Base-by-base conservation (phyloP, 1,284 basidiomycete species). In the Termitomyces sp. region DNA sequence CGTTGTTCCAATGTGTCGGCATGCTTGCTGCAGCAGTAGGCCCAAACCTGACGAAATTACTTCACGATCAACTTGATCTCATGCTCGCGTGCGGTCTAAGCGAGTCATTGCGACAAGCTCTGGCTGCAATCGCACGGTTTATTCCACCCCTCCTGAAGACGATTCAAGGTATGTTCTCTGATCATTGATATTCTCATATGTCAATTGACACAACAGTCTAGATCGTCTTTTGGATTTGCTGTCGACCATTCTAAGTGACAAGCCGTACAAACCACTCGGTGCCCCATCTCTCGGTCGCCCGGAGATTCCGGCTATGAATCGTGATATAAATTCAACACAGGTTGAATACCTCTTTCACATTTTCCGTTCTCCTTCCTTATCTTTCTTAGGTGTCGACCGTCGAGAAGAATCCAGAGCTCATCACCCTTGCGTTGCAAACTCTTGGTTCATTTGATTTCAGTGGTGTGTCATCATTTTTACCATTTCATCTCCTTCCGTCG, bases 21-120 rank as follows among this genome's bases (percentile, higher is more conserved):
- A 95, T 98, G 92, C 78, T 99, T 50, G 94, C 95, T 1, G 85
- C 87, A 0, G 94, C 97, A 4, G 94, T 99, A 38, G 97, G 97
- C 0, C 94, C 95, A 1, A 96, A 95, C 67, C 77, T 99, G 50
- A 98, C 97, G 0, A 93, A 95, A 66, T 81, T 97, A 55, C 80
- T 99, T 63, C 97, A 98, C 70, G 97, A 99, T 66, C 88, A 98
- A 62, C 82, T 99, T 33, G 94, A 98, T 67, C 78, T 98, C 48
- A 99, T 99, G 91, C 94, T 99, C 69, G 90, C 88, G 0, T 97
- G 91, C 70, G 96, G 95, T 1, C 75, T 99, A 57, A 96, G 91
- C 64, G 92, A 96, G 57, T 86, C 95, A 9, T 77, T 99, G 39
- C 84, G 89, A 40, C 83, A 90, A 62, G 94, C 96, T 0, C 78